Evolutionary conservation across 2,329 filamentous ascomycete species (phyloP), one percentile per base, ranked within the genome.

Genomic region (Onygenales sp.): DNA sequence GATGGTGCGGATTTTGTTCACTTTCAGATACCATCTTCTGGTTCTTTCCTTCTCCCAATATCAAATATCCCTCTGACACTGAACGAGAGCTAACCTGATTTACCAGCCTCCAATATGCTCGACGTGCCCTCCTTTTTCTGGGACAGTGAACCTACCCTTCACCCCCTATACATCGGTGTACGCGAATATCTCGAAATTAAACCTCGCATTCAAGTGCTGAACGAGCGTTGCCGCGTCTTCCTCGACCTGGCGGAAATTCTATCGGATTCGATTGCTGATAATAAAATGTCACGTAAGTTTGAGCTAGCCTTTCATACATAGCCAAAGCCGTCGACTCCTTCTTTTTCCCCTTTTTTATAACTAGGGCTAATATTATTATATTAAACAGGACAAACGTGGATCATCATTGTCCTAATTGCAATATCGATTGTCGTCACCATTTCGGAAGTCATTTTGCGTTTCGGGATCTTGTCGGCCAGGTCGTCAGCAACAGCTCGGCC

Each of bases 161-260:
- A 96, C 67, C 93, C 93, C 0, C 83, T 98, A 32, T 98, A 98
- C 74, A 85, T 83, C 55, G 93, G 91, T 55, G 89, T 97, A 49
- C 88, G 93, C 62, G 93, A 97, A 69, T 98, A 98, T 66, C 85
- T 98, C 56, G 93, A 98, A 66, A 97, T 98, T 68, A 92, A 95
- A 65, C 89, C 87, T 6, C 88, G 93, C 52, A 95, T 95, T 67
- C 89, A 94, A 70, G 91, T 97, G 27, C 85, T 98, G 59, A 98
- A 98, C 70, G 93, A 97, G 72, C 86, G 93, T 51, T 98, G 93
- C 68, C 85, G 88, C 42, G 93, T 98, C 49, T 98, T 98, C 72
- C 81, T 98, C 14, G 93, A 98, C 69, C 82, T 98, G 8, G 91
- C 93, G 45, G 91, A 96, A 71, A 96, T 98, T 27, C 76, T 98